Base-by-base conservation (phyloP, 2,329 filamentous ascomycete genomes). In the Colletotrichum eleusines region DNA sequence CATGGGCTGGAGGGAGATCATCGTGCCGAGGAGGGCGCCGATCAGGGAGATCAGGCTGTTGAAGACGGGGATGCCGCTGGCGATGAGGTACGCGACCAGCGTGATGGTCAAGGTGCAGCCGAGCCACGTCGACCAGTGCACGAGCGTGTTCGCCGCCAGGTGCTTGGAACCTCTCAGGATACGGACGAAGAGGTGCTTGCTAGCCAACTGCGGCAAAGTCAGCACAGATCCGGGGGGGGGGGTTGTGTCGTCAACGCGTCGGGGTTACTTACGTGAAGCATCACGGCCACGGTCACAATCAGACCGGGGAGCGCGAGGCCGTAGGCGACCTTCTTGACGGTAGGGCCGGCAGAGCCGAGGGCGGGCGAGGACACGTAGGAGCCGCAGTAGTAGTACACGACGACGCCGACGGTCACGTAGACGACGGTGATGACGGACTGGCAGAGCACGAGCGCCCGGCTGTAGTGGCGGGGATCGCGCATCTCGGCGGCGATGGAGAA, bases 301-400 rank as follows among this genome's bases (percentile, higher is more conserved):
- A 79, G 72, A 0, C 78, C 78, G 3, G 76, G 77, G n/a, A 79
- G 75, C 8, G 76, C 77, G 20, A 80, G 74, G 7, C 83, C 84
- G 62, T 85, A 86, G 51, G 78, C 78, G 31, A 84, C 75, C 72
- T 81, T 85, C 77, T 85, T 85, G 48, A 84, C 76, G 0, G 75
- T 44, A 0, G 53, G 7, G 0, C 84, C 84, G 2, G 83, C 84
- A 50, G 82, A 84, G 1, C 83, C 84, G 12, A 86, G 78, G 1
- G 83, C 83, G 1, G 84, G 84, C 0, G 83, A 84, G 1, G 83
- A 80, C 9, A 86, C 81, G 57, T 80, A 83, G 0, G 80, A 81
- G 0, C 84, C 84, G 67, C 82, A 84, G 72, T 76, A 85, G 70
- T 80, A 80, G 75, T 86, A 86, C 5, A 86, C 80, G 0, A 85